These are phyloP conservation scores for Phlyctochytrium planicorne DNA, from an alignment of 192 early-diverging fungal species.

Conservation along the genomic window DNA sequence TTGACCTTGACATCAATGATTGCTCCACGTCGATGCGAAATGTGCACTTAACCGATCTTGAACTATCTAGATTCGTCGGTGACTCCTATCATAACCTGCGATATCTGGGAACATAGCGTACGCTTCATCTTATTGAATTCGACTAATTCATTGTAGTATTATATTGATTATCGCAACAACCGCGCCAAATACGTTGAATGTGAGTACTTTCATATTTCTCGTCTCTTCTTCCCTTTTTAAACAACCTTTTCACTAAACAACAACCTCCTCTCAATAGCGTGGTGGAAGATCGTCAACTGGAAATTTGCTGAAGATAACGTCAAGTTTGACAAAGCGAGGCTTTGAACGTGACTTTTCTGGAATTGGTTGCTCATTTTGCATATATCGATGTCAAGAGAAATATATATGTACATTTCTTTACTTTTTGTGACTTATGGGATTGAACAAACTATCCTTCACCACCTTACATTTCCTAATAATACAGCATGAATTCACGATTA, in stretches of 20 bases:
- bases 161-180: conserved; percentile 39
- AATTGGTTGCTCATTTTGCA: too few relatives aligned
- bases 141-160: too few relatives aligned
- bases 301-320: conserved; percentile 35
- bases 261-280: not conserved
- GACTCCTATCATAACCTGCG: conserved; percentile 34
- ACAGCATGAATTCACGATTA: too few relatives aligned
- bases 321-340: not conserved
- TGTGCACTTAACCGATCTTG: too few relatives aligned
- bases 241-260: not conserved
- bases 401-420: too few relatives aligned
- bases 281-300: conserved; percentile 43
- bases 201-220: not conserved
- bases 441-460: too few relatives aligned
- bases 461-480: too few relatives aligned
- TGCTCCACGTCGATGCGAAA: too few relatives aligned
- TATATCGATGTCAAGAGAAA: too few relatives aligned
- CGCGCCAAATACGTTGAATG: conserved; percentile 35
- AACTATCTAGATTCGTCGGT: conserved; percentile 22
- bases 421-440: too few relatives aligned
- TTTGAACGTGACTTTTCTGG: not conserved
- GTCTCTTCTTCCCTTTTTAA: not conserved
- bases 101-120: conserved; percentile 45
- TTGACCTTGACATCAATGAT: too few relatives aligned
- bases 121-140: too few relatives aligned